Base-by-base conservation (phyloP, 108 stramenopile genomes). In the Parietichytrium sp. region DNA sequence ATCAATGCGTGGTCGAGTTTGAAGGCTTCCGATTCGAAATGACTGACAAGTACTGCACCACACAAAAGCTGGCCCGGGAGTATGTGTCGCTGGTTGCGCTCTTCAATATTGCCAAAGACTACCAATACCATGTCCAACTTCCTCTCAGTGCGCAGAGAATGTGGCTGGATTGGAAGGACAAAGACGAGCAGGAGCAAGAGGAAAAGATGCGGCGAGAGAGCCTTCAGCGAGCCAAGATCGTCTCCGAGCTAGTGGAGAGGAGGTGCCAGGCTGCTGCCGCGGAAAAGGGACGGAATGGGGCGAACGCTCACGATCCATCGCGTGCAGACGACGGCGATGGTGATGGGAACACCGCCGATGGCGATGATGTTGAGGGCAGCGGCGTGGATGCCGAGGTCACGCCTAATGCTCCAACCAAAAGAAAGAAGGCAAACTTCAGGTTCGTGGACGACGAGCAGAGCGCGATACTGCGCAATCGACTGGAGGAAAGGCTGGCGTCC, bases 171-270 rank as follows among this genome's bases (percentile, higher is more conserved):
- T 72, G 61, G 61, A 72, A 72, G 42, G 20, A n/a, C 6, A 36
- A 42, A n/a, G 61, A 72, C 61, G 61, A 72, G 3, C 61, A 72
- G 23, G n/a, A n/a, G n/a, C n/a, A n/a, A n/a, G n/a, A n/a, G n/a
- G n/a, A n/a, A n/a, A n/a, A n/a, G n/a, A n/a, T n/a, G n/a, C n/a
- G n/a, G n/a, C n/a, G n/a, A n/a, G n/a, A n/a, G n/a, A n/a, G n/a
- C n/a, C n/a, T n/a, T n/a, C n/a, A n/a, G n/a, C n/a, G n/a, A n/a
- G 61, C 61, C 6, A 16, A 42, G 7, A 33, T 72, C 6, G 3
- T 42, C 33, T 33, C 61, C 33, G 61, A 72, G 20, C 61, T 45
- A 33, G 61, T 45, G 42, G 25, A n/a, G 20, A 72, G 45, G 42
- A 23, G 33, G 38, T 0, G n/a, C 10, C 36, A 72, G 61, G 45